phyloP scores from a whole-genome alignment of 345 rosid species.

The Durio zibethinus region DNA sequence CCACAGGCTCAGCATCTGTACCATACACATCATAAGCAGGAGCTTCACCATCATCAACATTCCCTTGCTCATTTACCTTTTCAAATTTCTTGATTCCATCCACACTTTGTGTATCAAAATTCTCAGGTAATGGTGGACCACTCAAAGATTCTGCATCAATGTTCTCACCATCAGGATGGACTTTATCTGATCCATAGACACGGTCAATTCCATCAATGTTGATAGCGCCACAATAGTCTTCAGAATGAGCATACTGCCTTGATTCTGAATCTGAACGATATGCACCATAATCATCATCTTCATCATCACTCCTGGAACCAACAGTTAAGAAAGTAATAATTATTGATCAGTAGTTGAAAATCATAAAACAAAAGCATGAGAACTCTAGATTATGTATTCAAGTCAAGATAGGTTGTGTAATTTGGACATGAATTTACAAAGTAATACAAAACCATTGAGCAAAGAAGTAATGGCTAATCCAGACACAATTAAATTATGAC shows the following conservation, averaged over 20 bases:
- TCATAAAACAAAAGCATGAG: slow-evolving; percentile 17
- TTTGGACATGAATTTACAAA: background rate
- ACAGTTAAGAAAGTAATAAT: slow-evolving; percentile 19
- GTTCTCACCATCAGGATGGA: slow-evolving; percentile 46
- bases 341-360: background rate
- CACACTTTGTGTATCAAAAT: slow-evolving; percentile 37
- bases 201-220: slow-evolving; percentile 41
- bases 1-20: slow-evolving; percentile 59
- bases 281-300: slow-evolving; percentile 61
- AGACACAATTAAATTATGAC: background rate
- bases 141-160: slow-evolving; percentile 35
- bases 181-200: slow-evolving; percentile 45
- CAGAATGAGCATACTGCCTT: slow-evolving; percentile 46
- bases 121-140: slow-evolving; percentile 42
- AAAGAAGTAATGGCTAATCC: background rate
- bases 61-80: slow-evolving; percentile 34
- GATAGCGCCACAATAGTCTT: slow-evolving; percentile 49
- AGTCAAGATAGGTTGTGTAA: background rate
- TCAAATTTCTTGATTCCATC: slow-evolving; percentile 31
- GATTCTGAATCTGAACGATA: slow-evolving; percentile 54
- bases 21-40: slow-evolving; percentile 46
- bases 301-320: slow-evolving; percentile 78
- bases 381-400: background rate
- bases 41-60: slow-evolving; percentile 49
- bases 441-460: slow-evolving; percentile 11